Base-by-base conservation (phyloP, 306 rosid genomes). In the Oemleria cerasiformis region DNA sequence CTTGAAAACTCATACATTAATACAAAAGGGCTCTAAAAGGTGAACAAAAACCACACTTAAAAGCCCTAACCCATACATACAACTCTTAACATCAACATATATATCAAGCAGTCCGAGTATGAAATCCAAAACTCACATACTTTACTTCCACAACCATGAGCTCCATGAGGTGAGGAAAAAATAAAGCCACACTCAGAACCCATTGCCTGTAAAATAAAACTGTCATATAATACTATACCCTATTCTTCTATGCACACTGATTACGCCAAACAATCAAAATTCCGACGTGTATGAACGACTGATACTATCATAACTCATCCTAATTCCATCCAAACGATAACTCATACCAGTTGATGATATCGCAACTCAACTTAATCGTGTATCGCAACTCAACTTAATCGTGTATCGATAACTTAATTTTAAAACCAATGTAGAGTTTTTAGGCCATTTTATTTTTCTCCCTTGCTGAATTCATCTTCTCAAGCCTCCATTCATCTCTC, bases 391-490 rank as follows among this genome's bases (percentile, higher is more conserved):
- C 30, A 25, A 1, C 2, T 25, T 25, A 25, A 25, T 25, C 30
- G 30, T n/a, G n/a, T n/a, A n/a, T n/a, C n/a, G n/a, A n/a, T n/a
- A n/a, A n/a, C n/a, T n/a, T n/a, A 19, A 68, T 20, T 7, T 40
- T 3, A 36, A 39, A 53, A 7, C 63, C 63, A 53, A 38, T 19
- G 44, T 48, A 19, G 17, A 62, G 45, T 0, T 38, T 4, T 15
- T 34, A 71, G 60, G 84, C 79, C 68, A 65, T 51, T 23, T 8
- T 75, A 63, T 51, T 55, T 23, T 71, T 79, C 74, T 78, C 87
- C 61, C 69, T 75, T 19, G 72, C 48, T 5, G 87, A 80, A 71
- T 83, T 83, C 73, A 78, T 71, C 86, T 83, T 83, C 84, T 86
- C 90, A 9, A 78, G 75, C 50, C 62, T 78, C 88, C 81, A 86